Evolutionary conservation across 2,329 filamentous ascomycete genomes (phyloP).

Genomic region (Neopestalotiopsis sp.): DNA sequence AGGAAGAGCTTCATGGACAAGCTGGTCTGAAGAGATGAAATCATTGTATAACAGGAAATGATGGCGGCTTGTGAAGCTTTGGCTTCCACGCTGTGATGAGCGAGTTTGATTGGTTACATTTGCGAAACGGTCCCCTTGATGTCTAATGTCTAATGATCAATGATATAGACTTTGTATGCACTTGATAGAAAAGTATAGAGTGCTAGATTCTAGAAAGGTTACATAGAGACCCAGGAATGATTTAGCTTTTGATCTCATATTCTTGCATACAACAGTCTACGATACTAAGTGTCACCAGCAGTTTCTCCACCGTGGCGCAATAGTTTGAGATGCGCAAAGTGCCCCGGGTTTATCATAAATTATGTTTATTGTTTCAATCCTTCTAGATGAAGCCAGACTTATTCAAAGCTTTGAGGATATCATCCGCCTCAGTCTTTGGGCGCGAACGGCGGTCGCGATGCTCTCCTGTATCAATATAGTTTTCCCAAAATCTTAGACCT

Average conservation of each 20-base stretch:
- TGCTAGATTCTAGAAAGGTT: neutral
- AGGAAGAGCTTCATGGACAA: constrained; percentile 70
- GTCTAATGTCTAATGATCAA: constrained; percentile 17
- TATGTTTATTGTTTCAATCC: neutral
- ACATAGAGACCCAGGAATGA: neutral
- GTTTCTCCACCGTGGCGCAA: neutral
- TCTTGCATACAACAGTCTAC: neutral
- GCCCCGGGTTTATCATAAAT: neutral
- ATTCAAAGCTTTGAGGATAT: constrained; percentile 49
- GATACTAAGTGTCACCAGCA: neutral
- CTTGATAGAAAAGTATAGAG: constrained; percentile 7
- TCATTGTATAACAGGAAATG: too few relatives aligned
- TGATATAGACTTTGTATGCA: constrained; percentile 19
- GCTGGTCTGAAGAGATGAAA: constrained; percentile 43
- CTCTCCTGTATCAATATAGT: constrained; percentile 63
- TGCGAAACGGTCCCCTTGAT: neutral
- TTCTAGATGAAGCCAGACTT: constrained; percentile 30
- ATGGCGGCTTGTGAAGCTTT: neutral
- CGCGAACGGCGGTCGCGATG: constrained; percentile 35
- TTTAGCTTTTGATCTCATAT: neutral
- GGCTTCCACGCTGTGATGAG: neutral
- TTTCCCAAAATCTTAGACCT: constrained; percentile 92
- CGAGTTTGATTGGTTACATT: neutral
- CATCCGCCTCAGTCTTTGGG: constrained; percentile 44
- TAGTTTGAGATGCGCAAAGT: neutral